phyloP scores from a whole-genome alignment of 371 early-diverging fungal genomes.

The Blakeslea trispora region DNA sequence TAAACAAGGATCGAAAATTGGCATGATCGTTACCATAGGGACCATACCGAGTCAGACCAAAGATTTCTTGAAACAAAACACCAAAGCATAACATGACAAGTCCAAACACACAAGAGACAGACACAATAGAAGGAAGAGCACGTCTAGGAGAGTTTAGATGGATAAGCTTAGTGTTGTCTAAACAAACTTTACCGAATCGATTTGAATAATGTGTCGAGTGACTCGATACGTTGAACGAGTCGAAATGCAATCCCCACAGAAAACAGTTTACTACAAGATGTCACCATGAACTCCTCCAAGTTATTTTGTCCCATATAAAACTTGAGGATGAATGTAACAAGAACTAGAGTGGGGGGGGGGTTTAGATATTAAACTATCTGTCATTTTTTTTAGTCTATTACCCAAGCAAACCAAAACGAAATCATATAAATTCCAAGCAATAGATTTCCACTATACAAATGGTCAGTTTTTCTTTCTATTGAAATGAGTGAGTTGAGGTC shows the following conservation, averaged over 20 bases:
- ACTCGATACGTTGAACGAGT: slow-evolving; percentile 50
- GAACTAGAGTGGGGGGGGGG: no score
- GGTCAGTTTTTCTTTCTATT: neutral
- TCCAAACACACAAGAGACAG: slow-evolving; percentile 47
- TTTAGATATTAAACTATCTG: no score
- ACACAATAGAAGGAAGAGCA: slow-evolving; percentile 46
- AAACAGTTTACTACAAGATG: slow-evolving; percentile 27
- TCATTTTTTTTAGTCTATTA: slow-evolving; percentile 2
- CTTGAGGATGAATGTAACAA: slow-evolving; percentile 26
- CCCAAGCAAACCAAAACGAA: slow-evolving; percentile 34
- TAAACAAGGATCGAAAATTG: slow-evolving; percentile 48
- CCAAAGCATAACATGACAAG: slow-evolving; percentile 52
- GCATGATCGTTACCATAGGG: slow-evolving; percentile 50
- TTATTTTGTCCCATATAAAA: slow-evolving; percentile 17
- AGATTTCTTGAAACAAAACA: slow-evolving; percentile 51
- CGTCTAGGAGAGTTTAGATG: slow-evolving; percentile 25
- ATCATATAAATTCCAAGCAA: slow-evolving; percentile 56
- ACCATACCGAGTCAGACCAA: slow-evolving; percentile 51
- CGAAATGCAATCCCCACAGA: slow-evolving; percentile 52
- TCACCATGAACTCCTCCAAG: neutral
- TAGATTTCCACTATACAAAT: slow-evolving; percentile 39
- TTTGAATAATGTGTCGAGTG: slow-evolving; percentile 50
- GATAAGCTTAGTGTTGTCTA: neutral
- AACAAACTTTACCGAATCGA: slow-evolving; percentile 38
- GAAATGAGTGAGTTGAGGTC: no score